Base-by-base conservation (phyloP, 176 grass and related monocot genomes). In the Rhipidocladum racemiflorum region DNA sequence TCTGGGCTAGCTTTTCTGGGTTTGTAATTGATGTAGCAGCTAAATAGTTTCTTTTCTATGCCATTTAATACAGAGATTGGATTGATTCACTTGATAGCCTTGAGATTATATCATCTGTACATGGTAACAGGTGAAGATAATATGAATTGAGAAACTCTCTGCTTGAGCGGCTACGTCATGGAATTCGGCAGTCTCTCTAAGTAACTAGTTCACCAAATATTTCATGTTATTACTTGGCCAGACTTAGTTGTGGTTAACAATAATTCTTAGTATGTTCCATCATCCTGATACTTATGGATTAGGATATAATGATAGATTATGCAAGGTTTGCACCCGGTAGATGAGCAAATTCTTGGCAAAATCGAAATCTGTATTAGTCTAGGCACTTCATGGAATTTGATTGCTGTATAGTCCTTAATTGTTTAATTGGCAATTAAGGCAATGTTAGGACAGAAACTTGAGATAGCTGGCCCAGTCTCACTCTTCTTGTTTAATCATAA, bases 401-500 rank as follows among this genome's bases (percentile, higher is more conserved):
- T 20, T 38, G 12, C 17, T 76, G 27, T 9, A 81, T 14, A 32
- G 46, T 64, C 61, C 16, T 50, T 74, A 23, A 40, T 13, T 74
- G 1, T 48, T 39, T 51, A 38, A 20, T 51, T 50, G 44, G 30
- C 45, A 54, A 75, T 81, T 46, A 36, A 66, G n/a, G 39, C 3
- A 34, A 17, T 7, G n/a, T 17, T 17, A 7, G 12, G 60, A 60
- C 28, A 48, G 10, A 27, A 72, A 20, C 75, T 82, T 59, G 64
- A 49, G 45, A 51, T 75, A 50, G 40, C 59, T 44, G 68, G 42
- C 9, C 68, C 46, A 38, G 7, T 65, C 25, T n/a, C n/a, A 15
- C n/a, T 43, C 35, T 56, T 57, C 39, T 79, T 79, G 75, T 80
- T 89, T 54, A 48, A 42, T 74, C 23, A 83, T 75, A 42, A 68